Evolutionary conservation across 306 rosid species (phyloP).

Genomic region (Dicorynia guianensis): DNA sequence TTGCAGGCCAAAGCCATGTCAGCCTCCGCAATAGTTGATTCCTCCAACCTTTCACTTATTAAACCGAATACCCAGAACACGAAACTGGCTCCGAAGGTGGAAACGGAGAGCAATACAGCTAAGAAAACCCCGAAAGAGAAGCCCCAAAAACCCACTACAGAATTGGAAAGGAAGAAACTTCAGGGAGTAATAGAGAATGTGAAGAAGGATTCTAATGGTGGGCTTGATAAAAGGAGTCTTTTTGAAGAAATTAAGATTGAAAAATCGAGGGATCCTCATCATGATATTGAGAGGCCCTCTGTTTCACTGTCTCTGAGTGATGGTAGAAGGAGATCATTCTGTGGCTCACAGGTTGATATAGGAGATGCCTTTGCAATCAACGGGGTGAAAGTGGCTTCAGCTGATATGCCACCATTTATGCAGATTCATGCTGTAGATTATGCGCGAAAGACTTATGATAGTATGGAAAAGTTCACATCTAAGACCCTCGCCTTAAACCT

Average conservation of each 20-base stretch:
- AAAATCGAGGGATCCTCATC: conserved; percentile 34
- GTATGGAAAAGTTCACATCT: conserved; percentile 92
- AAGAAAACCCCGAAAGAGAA: conserved; percentile 50
- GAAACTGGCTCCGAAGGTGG: conserved; percentile 11
- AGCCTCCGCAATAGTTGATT: conserved; percentile 57
- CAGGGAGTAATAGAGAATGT: conserved; percentile 47
- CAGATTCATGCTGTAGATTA: conserved; percentile 94
- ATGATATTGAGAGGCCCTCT: conserved; percentile 46
- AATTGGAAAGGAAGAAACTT: conserved; percentile 55
- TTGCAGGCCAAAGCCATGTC: conserved; percentile 58
- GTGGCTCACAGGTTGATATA: conserved; percentile 64
- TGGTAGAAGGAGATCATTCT: conserved; percentile 72
- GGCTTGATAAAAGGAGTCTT: conserved; percentile 5
- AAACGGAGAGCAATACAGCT: conserved; percentile 29
- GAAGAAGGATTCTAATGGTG: conserved; percentile 38
- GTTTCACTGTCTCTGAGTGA: conserved; percentile 48
- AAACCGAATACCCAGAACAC: conserved; percentile 41
- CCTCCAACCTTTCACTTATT: conserved; percentile 49
- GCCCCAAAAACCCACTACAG: conserved; percentile 28
- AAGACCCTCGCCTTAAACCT: conserved; percentile 87
- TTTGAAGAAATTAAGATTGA: conserved; percentile 42
- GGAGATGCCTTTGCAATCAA: conserved; percentile 70
- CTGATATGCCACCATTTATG: conserved; percentile 97
- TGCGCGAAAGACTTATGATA: conserved; percentile 83
- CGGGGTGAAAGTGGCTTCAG: conserved; percentile 83